Percentiles rank a stretch among this genome's conserved stretches.
phyloP scores from a whole-genome alignment of 2,329 filamentous ascomycete species.

The Alternaria sp. region DNA sequence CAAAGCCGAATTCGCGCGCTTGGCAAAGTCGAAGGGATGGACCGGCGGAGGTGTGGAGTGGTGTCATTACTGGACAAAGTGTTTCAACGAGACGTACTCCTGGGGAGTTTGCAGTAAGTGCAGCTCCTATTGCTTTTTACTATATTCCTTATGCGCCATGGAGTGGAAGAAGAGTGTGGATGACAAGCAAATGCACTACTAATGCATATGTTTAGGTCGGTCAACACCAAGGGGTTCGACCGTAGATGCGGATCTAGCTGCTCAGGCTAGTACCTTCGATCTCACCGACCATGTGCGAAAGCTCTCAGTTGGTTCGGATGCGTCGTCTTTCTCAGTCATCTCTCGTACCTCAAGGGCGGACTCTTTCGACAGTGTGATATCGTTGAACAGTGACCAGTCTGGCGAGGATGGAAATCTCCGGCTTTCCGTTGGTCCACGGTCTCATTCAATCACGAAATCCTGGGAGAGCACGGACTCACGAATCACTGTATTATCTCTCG shows the following conservation, averaged over 20 bases:
- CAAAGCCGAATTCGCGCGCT: conserved; percentile 35
- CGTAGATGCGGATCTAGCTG: background rate
- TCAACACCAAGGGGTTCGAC: conserved; percentile 1
- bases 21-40: conserved; percentile 35
- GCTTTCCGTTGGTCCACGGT: background rate
- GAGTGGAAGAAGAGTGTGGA: background rate
- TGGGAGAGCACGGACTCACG: conserved; percentile 2
- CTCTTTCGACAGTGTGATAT: conserved; percentile 23
- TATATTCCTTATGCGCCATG: background rate
- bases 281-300: conserved; percentile 21
- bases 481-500: background rate
- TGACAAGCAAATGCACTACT: background rate
- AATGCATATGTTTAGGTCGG: conserved; percentile 5
- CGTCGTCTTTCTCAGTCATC: conserved; percentile 30
- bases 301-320: conserved; percentile 26
- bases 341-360: conserved; percentile 24
- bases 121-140: background rate
- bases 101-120: conserved; percentile 23
- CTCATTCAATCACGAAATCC: background rate
- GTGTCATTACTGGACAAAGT: conserved; percentile 26
- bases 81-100: conserved; percentile 28
- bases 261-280: background rate
- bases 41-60: conserved; percentile 26
- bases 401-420: conserved; percentile 4
- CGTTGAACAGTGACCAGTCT: conserved; percentile 9